Conservation (phyloP, 306 rosid genomes). For the Rosa chinensis region DNA sequence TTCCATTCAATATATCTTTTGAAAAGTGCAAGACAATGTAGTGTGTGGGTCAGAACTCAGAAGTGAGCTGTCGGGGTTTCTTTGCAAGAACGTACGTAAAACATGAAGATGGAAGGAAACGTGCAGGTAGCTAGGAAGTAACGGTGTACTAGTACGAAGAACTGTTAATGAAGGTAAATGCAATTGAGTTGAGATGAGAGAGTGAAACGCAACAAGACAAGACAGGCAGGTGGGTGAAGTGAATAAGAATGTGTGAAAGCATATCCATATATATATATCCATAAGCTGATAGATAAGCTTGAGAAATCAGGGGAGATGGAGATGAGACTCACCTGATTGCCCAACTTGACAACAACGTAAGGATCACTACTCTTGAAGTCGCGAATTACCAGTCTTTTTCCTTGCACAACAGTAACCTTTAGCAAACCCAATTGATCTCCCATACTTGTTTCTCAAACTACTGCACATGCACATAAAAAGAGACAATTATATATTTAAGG, state of each 20-base stretch:
- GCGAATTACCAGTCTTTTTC: constrained; percentile 80
- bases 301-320: background rate
- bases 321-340: constrained; percentile 60
- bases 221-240: background rate
- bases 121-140: background rate
- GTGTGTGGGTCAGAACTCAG: background rate
- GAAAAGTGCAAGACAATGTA: background rate
- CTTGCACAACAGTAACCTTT: constrained; percentile 77
- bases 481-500: background rate
- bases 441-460: constrained; percentile 41
- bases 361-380: constrained; percentile 98
- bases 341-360: constrained; percentile 89
- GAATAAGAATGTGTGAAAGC: background rate
- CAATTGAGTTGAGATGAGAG: background rate
- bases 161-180: background rate
- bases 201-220: background rate
- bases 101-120: background rate
- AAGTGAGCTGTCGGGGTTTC: background rate
- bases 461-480: constrained; percentile 6
- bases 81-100: background rate
- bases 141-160: background rate
- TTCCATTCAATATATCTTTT: background rate
- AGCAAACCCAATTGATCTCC: constrained; percentile 64
- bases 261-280: no score
- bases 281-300: background rate